phyloP scores from a whole-genome alignment of 2,329 filamentous ascomycete genomes.

The Gyromitra esculenta region DNA sequence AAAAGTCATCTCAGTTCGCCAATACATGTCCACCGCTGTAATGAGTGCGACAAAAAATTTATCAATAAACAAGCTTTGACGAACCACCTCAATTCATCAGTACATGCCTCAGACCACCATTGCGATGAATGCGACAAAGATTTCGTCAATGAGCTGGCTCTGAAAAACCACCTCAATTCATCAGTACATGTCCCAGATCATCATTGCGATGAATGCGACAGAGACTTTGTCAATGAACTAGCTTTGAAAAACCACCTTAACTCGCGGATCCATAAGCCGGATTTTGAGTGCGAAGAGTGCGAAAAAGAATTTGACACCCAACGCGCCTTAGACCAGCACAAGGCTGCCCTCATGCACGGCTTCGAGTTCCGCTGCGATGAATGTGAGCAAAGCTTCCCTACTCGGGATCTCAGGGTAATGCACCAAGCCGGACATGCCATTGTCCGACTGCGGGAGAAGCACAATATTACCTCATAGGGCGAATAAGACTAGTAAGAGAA shows the following conservation, averaged over 20 bases:
- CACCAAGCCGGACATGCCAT: too few species aligned
- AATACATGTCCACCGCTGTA: constrained; percentile 1
- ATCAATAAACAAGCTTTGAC: not conserved
- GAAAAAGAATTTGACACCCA: not conserved
- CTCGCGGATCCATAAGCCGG: not conserved
- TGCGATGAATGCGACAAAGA: constrained; percentile 10
- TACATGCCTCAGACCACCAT: not conserved
- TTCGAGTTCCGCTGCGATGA: too few species aligned
- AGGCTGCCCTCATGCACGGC: too few species aligned
- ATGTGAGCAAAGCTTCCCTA: too few species aligned
- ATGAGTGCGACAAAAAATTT: constrained; percentile 17
- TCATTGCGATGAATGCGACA: constrained; percentile 12
- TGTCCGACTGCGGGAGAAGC: too few species aligned
- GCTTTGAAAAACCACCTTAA: constrained; percentile 18
- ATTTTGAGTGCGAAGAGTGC: constrained; percentile 9
- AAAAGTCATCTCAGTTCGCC: constrained; percentile 2
- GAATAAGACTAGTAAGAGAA: too few species aligned
- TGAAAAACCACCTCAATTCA: constrained; percentile 17
- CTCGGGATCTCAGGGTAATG: too few species aligned
- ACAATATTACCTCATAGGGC: too few species aligned
- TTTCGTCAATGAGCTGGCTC: not conserved
- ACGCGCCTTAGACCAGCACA: not conserved
- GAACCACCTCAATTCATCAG: constrained; percentile 8
- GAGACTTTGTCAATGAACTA: not conserved
- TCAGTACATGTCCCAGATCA: not conserved